Evolutionary conservation across 2,329 filamentous ascomycete species (phyloP).

Genomic region (Xylaria sp.): DNA sequence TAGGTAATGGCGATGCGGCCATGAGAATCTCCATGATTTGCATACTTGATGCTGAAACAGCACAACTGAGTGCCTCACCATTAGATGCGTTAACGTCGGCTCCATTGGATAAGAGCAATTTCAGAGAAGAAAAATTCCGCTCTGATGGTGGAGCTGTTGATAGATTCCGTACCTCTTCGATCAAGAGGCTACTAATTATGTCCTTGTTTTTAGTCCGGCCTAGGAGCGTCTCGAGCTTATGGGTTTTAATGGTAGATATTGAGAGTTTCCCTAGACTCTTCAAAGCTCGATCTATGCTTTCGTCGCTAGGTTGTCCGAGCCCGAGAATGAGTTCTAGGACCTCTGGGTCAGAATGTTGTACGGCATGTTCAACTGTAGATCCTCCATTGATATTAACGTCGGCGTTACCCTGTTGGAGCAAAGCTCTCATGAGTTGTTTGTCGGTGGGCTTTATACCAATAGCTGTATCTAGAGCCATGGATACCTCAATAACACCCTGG

Average conservation of each 20-base stretch:
- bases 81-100: conserved; percentile 66
- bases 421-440: conserved; percentile 58
- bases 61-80: conserved; percentile 61
- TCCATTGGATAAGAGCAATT: conserved; percentile 60
- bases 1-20: conserved; percentile 52
- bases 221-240: conserved; percentile 62
- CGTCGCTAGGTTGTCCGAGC: conserved; percentile 56
- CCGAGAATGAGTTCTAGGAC: conserved; percentile 60
- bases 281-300: conserved; percentile 57
- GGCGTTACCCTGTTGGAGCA: conserved; percentile 62
- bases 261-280: conserved; percentile 56
- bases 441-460: conserved; percentile 61
- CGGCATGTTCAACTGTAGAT: conserved; percentile 52
- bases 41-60: conserved; percentile 58
- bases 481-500: conserved; percentile 55
- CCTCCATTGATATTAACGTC: conserved; percentile 63
- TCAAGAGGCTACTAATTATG: conserved; percentile 58
- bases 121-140: conserved; percentile 57
- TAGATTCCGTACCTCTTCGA: conserved; percentile 61
- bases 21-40: conserved; percentile 62
- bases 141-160: conserved; percentile 52
- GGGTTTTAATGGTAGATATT: conserved; percentile 57
- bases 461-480: conserved; percentile 54
- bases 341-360: conserved; percentile 58
- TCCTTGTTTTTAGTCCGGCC: conserved; percentile 55